Evolutionary conservation across 2,329 filamentous ascomycete species (phyloP).

Genomic region (Trichoderma gracile): DNA sequence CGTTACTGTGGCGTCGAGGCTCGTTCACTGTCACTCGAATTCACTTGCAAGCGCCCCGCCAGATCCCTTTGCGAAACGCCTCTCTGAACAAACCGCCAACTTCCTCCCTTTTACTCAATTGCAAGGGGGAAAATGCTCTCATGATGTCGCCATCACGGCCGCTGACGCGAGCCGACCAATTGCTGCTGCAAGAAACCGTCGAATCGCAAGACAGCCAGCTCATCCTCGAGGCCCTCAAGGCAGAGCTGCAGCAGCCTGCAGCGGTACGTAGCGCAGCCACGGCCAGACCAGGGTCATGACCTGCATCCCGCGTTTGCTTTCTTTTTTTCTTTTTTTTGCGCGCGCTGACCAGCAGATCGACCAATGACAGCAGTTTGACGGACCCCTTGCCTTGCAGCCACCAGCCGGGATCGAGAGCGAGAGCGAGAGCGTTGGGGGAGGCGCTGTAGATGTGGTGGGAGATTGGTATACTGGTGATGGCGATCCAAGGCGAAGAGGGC

Average conservation of each 20-base stretch:
- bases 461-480: background rate
- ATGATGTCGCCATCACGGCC: constrained; percentile 37
- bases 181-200: constrained; percentile 35
- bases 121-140: constrained; percentile 29
- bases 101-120: background rate
- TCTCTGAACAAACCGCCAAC: background rate
- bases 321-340: background rate
- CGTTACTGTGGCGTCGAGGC: constrained; percentile 29
- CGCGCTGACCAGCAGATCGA: constrained; percentile 1
- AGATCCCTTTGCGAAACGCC: background rate
- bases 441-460: background rate
- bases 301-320: constrained; percentile 4
- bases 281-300: constrained; percentile 9
- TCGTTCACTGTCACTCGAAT: background rate
- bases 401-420: background rate
- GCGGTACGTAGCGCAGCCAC: constrained; percentile 22
- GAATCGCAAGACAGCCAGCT: constrained; percentile 50
- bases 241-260: constrained; percentile 42
- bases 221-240: constrained; percentile 42
- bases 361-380: constrained; percentile 17
- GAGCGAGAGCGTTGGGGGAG: background rate
- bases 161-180: constrained; percentile 35
- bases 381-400: constrained; percentile 16
- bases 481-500: background rate
- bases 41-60: background rate